Conservation (phyloP, 1,284 basidiomycete genomes). For the Malassezia yamatoensis region DNA sequence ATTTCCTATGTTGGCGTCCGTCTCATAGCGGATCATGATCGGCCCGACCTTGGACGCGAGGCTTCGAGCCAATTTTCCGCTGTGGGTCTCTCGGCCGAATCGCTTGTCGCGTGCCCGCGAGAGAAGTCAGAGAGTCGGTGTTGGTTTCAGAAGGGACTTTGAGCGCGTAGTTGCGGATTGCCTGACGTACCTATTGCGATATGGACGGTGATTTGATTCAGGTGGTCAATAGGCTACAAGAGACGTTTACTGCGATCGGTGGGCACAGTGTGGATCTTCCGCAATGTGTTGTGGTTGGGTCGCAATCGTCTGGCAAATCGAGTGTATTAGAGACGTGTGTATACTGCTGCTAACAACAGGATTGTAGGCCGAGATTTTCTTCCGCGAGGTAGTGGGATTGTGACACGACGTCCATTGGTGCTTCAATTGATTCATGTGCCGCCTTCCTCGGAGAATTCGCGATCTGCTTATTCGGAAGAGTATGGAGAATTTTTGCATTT, state of each 20-base stretch:
- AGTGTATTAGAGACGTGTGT: slow-evolving; percentile 74
- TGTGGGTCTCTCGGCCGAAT: background rate
- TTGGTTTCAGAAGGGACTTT: background rate
- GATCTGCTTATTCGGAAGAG: slow-evolving; percentile 56
- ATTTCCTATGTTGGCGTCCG: too few species aligned
- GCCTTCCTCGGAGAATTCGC: slow-evolving; percentile 23
- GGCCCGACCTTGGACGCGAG: too few species aligned
- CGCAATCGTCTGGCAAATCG: slow-evolving; percentile 95
- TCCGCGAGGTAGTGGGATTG: slow-evolving; percentile 98
- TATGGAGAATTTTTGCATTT: slow-evolving; percentile 90
- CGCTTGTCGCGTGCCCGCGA: background rate
- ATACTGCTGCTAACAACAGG: slow-evolving; percentile 5
- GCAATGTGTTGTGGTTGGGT: slow-evolving; percentile 77
- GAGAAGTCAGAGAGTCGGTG: background rate
- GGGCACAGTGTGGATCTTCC: slow-evolving; percentile 55
- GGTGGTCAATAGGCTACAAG: slow-evolving; percentile 87
- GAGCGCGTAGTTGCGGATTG: background rate
- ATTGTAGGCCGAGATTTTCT: slow-evolving; percentile 97
- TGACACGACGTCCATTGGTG: slow-evolving; percentile 93
- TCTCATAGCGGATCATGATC: too few species aligned
- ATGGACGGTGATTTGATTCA: slow-evolving; percentile 67
- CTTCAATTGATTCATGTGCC: slow-evolving; percentile 83
- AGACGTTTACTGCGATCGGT: slow-evolving; percentile 46
- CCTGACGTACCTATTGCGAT: background rate
- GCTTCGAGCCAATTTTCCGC: too few species aligned